These are phyloP conservation scores for Licmophora abbreviata DNA, from an alignment of 108 stramenopile genomes.

Conservation along the genomic window DNA sequence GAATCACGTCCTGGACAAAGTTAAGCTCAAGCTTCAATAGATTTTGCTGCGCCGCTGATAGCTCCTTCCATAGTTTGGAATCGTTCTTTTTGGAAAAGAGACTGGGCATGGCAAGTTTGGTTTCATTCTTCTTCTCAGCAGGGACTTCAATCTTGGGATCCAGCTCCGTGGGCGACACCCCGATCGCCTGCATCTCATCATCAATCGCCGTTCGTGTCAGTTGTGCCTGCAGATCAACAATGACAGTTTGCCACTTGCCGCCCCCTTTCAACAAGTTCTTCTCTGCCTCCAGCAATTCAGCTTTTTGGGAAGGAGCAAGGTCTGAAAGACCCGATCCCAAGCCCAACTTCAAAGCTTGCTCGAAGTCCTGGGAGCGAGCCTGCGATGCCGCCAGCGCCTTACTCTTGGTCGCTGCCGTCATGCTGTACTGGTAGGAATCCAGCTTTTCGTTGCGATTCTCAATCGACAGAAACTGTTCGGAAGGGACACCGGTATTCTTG, in stretches of 20 bases:
- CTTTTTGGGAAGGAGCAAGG: conserved; percentile 27
- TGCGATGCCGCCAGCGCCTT: conserved; percentile 59
- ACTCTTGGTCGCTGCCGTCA: conserved; percentile 55
- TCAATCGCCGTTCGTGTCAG: conserved; percentile 46
- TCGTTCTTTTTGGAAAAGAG: conserved; percentile 11
- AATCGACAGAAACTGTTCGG: conserved; percentile 44
- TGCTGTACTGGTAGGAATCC: conserved; percentile 62
- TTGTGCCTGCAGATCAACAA: conserved; percentile 31
- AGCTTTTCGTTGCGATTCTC: conserved; percentile 62
- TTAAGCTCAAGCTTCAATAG: conserved; percentile 53
- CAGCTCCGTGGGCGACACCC: conserved; percentile 21
- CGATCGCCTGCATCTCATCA: conserved; percentile 56
- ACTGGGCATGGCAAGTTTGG: background rate
- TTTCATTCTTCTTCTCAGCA: conserved; percentile 2
- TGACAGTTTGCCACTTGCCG: conserved; percentile 17
- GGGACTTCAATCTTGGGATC: conserved; percentile 26
- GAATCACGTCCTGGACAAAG: conserved; percentile 53
- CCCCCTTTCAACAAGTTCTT: conserved; percentile 51
- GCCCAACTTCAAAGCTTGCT: conserved; percentile 36
- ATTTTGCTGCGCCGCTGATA: conserved; percentile 29
- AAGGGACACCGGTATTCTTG: conserved; percentile 60
- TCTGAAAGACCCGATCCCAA: conserved; percentile 12
- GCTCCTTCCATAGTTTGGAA: conserved; percentile 13
- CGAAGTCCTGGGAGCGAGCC: conserved; percentile 51
- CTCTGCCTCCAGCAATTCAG: conserved; percentile 45